Evolutionary conservation across 176 grass and related monocot genomes (phyloP).

Genomic region (Triticum timopheevii): DNA sequence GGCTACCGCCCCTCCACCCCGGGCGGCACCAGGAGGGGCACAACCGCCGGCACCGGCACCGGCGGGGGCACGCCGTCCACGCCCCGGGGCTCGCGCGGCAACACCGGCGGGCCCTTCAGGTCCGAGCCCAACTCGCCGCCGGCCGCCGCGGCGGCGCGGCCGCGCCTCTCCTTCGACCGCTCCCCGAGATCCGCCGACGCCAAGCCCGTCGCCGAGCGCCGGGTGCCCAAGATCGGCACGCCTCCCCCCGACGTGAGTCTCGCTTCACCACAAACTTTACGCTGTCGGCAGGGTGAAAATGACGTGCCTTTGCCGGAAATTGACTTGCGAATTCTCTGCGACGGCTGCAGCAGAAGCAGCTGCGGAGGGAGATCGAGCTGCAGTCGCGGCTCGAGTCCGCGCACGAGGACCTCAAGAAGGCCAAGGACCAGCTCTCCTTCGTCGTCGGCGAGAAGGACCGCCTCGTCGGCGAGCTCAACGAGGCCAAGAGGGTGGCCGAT

Average conservation of each 20-base stretch:
- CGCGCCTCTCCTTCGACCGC: slow-evolving; percentile 83
- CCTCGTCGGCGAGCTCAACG: slow-evolving; percentile 57
- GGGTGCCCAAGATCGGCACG: slow-evolving; percentile 68
- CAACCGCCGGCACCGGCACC: background rate
- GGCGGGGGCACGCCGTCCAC: slow-evolving; percentile 46
- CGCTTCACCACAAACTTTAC: rapidly evolving
- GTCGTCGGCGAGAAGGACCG: slow-evolving; percentile 64
- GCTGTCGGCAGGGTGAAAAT: background rate
- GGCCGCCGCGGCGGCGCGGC: slow-evolving; percentile 38
- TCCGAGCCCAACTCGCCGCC: slow-evolving; percentile 71
- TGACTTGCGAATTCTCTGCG: background rate
- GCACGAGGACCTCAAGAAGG: slow-evolving; percentile 78
- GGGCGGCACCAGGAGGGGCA: slow-evolving; percentile 36
- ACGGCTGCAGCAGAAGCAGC: slow-evolving; percentile 68
- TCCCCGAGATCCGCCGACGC: slow-evolving; percentile 76
- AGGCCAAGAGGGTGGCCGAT: slow-evolving; percentile 59
- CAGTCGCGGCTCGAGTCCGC: slow-evolving; percentile 57
- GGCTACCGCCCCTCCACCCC: slow-evolving; percentile 49
- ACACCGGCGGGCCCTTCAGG: slow-evolving; percentile 49
- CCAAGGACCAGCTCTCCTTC: slow-evolving; percentile 69
- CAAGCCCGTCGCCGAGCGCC: slow-evolving; percentile 71
- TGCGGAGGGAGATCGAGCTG: slow-evolving; percentile 50
- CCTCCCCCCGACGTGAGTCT: slow-evolving; percentile 75
- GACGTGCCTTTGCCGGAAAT: background rate
- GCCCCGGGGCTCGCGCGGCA: slow-evolving; percentile 46